phyloP scores from a whole-genome alignment of 352 stramenopile genomes.

The Pythium dissotocum region DNA sequence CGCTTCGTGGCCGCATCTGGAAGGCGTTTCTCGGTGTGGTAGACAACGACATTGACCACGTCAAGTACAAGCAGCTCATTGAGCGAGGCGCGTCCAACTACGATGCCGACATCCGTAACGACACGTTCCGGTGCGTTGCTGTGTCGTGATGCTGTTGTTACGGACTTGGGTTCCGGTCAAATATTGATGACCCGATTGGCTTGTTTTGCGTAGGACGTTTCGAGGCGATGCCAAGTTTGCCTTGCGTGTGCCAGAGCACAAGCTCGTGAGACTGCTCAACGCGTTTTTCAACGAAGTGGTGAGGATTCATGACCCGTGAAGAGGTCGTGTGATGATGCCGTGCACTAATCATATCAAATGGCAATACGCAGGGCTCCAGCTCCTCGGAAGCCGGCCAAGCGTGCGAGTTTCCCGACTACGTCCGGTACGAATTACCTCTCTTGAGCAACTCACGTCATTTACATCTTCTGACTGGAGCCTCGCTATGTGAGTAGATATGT shows the following conservation, averaged over 20 bases:
- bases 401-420: slow-evolving; percentile 26
- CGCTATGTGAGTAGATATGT: slow-evolving; percentile 69
- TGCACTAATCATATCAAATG: neutral
- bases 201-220: slow-evolving; percentile 58
- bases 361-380: slow-evolving; percentile 4
- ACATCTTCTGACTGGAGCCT: neutral
- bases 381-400: slow-evolving; percentile 16
- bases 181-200: neutral
- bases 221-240: slow-evolving; percentile 86
- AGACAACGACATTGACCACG: slow-evolving; percentile 52
- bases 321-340: neutral
- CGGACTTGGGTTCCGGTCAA: too few relatives aligned
- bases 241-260: slow-evolving; percentile 87
- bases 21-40: slow-evolving; percentile 85
- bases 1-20: slow-evolving; percentile 85
- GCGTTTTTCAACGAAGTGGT: slow-evolving; percentile 90
- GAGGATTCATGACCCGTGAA: neutral
- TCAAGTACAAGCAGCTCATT: slow-evolving; percentile 72
- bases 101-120: slow-evolving; percentile 89
- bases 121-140: slow-evolving; percentile 70
- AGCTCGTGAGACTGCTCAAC: slow-evolving; percentile 90
- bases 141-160: neutral
- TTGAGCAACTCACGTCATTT: neutral
- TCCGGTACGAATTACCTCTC: slow-evolving; percentile 15
- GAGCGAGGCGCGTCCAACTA: slow-evolving; percentile 73